phyloP scores from a whole-genome alignment of 331 rosid genomes.

The Saraca asoca region DNA sequence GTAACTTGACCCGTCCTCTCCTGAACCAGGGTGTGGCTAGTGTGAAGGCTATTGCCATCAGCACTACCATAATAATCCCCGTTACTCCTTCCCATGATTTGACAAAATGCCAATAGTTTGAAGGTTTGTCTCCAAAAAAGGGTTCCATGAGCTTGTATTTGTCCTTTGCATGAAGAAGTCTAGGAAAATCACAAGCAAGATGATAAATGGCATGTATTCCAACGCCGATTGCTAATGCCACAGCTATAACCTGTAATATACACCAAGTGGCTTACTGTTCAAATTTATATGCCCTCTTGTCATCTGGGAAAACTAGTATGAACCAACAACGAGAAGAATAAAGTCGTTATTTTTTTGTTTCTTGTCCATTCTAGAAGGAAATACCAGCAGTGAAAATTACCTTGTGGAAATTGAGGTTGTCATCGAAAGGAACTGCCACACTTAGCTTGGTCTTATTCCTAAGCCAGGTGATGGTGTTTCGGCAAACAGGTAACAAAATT shows the following conservation, averaged over 20 bases:
- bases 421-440: constrained; percentile 74
- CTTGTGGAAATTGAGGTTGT: constrained; percentile 88
- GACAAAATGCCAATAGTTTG: constrained; percentile 73
- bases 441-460: constrained; percentile 81
- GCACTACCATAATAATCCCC: constrained; percentile 65
- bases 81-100: constrained; percentile 76
- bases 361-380: neutral
- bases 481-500: constrained; percentile 76
- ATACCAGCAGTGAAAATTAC: constrained; percentile 24
- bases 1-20: constrained; percentile 66
- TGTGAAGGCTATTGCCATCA: constrained; percentile 86
- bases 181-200: constrained; percentile 77
- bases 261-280: neutral
- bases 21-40: constrained; percentile 89
- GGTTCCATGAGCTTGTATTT: constrained; percentile 59
- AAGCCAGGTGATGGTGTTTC: constrained; percentile 93
- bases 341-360: neutral
- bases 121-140: constrained; percentile 67
- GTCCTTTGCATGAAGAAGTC: constrained; percentile 61
- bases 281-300: too few species aligned
- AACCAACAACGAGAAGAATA: too few species aligned
- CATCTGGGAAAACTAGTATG: too few species aligned
- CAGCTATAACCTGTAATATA: constrained; percentile 54
- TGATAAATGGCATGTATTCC: constrained; percentile 71
- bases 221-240: constrained; percentile 57